Conservation (phyloP, 1,139 yeast species). For the Taiozyma sp. region DNA sequence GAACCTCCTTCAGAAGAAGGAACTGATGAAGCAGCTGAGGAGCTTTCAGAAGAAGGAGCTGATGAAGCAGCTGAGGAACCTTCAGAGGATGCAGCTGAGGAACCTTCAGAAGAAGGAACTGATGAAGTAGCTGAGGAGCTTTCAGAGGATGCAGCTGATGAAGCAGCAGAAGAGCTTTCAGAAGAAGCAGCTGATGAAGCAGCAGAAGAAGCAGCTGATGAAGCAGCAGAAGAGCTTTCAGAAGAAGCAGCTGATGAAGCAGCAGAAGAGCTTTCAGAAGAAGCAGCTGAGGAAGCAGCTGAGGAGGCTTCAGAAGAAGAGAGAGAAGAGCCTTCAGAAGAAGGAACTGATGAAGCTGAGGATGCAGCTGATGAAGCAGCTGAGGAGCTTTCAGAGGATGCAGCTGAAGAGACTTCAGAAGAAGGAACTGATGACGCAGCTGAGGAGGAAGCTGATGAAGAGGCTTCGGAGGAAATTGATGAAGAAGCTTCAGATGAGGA, state of each 20-base stretch:
- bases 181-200: constrained; percentile 13
- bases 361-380: constrained; percentile 5
- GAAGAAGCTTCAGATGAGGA: constrained; percentile 1
- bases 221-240: not conserved
- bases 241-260: not conserved
- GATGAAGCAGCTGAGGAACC: not conserved
- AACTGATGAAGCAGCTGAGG: too few relatives aligned
- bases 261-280: not conserved
- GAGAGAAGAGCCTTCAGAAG: too few relatives aligned
- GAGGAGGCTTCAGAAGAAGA: too few relatives aligned
- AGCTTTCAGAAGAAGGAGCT: too few relatives aligned
- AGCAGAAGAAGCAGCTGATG: not conserved
- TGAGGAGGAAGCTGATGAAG: not conserved
- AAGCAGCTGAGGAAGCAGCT: not conserved
- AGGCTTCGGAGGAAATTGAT: constrained; percentile 3
- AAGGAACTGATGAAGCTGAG: not conserved
- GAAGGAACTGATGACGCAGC: not conserved
- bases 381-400: not conserved
- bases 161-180: constrained; percentile 1
- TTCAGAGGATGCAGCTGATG: not conserved
- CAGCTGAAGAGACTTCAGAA: not conserved
- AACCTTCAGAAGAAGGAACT: constrained; percentile 2
- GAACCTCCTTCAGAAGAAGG: too few relatives aligned
- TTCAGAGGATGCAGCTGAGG: constrained; percentile 3
- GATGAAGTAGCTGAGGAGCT: not conserved